These are phyloP conservation scores for Cyclotella choctawhatcheeana DNA, from an alignment of 108 stramenopile species.

Conservation along the genomic window DNA sequence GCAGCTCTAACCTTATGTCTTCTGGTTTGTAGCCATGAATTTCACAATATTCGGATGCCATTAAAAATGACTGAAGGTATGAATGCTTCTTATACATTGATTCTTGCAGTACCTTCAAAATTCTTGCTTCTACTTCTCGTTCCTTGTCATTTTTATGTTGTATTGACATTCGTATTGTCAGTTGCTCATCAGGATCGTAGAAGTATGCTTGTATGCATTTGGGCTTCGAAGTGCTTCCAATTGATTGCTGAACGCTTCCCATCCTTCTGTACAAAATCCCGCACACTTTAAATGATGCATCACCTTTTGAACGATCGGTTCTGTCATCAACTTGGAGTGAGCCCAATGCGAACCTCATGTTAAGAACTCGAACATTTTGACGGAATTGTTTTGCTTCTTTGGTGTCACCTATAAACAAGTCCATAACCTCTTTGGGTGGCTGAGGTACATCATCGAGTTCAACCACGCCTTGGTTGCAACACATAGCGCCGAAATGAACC, in stretches of 20 bases:
- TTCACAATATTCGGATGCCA: background rate
- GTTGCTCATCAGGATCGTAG: constrained; percentile 13
- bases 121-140: background rate
- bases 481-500: background rate
- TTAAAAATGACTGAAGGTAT: background rate
- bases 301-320: background rate
- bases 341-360: background rate
- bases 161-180: background rate
- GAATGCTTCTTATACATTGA: no score
- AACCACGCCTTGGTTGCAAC: background rate
- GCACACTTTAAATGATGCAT: constrained; percentile 3
- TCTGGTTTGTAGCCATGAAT: background rate
- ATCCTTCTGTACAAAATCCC: constrained; percentile 8
- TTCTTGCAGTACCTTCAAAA: background rate
- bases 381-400: background rate
- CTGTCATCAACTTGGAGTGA: background rate
- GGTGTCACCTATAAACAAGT: background rate
- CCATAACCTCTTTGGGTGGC: background rate
- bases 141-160: background rate
- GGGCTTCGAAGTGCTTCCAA: background rate
- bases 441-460: background rate
- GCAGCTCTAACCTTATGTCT: background rate
- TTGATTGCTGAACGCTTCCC: background rate
- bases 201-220: constrained; percentile 13
- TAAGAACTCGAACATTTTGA: background rate